A percentile compares a stretch with the other conserved stretches of the same genome.
Evolutionary conservation across 1,284 basidiomycete genomes (phyloP).

Genomic region (Erythrobasidium hasegawianum): DNA sequence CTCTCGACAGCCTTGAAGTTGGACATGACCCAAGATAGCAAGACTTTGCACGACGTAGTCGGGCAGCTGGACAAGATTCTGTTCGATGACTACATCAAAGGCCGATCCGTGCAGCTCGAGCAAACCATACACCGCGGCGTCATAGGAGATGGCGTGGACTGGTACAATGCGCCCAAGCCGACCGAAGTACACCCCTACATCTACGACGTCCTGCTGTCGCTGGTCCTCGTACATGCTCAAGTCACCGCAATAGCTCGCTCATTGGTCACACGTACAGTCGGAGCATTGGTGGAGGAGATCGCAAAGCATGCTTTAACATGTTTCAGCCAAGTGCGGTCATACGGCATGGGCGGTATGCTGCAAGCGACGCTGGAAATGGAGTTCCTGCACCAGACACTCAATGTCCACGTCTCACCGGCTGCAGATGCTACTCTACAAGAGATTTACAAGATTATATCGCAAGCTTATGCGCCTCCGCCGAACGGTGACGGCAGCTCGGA

Average conservation of each 20-base stretch:
- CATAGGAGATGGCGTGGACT: slow-evolving; percentile 74
- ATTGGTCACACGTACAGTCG: slow-evolving; percentile 76
- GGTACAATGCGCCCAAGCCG: slow-evolving; percentile 84
- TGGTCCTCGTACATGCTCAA: slow-evolving; percentile 90
- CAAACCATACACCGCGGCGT: slow-evolving; percentile 73
- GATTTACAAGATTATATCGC: slow-evolving; percentile 89
- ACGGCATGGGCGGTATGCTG: slow-evolving; percentile 98
- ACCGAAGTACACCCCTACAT: slow-evolving; percentile 91
- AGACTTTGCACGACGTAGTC: slow-evolving; percentile 73
- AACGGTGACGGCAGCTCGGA: slow-evolving; percentile 51
- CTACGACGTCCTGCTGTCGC: slow-evolving; percentile 78
- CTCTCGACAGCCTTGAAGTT: slow-evolving; percentile 73
- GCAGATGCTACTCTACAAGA: slow-evolving; percentile 80
- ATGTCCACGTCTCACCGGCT: slow-evolving; percentile 73
- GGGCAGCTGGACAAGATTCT: slow-evolving; percentile 78
- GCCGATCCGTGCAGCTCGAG: slow-evolving; percentile 65
- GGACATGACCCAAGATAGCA: slow-evolving; percentile 70
- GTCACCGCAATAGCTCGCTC: slow-evolving; percentile 72
- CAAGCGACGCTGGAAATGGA: slow-evolving; percentile 97
- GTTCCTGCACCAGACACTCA: slow-evolving; percentile 93
- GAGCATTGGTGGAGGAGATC: slow-evolving; percentile 74
- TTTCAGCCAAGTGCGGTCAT: slow-evolving; percentile 79
- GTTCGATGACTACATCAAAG: slow-evolving; percentile 79
- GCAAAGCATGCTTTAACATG: slow-evolving; percentile 74
- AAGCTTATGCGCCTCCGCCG: slow-evolving; percentile 69